Evolutionary conservation across 208 protist genomes (phyloP), one percentile per base, ranked within the genome.

Genomic region (Leishmania turanica): DNA sequence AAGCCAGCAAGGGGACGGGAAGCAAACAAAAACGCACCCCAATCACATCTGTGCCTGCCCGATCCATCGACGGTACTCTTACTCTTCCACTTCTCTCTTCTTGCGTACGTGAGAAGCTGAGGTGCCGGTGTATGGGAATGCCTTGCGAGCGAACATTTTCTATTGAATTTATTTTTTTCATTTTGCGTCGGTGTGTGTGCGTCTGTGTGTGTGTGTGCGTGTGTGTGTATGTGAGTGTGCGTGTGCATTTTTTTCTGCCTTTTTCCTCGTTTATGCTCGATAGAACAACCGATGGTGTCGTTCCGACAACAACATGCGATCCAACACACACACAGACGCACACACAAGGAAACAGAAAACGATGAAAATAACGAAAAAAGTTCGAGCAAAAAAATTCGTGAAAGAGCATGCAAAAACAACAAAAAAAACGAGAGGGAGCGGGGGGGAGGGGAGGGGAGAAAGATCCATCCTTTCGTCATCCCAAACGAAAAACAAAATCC

Each of bases 271-370:
- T 24, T 47, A 47, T 47, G 45, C 9, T 11, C 9, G 9, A 47
- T 47, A 47, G 45, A 47, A 13, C 7, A 13, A 47, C 7, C 0
- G 45, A 47, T 11, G 45, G 45, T 13, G 45, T 13, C 45, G 7
- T 47, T 13, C 74, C 15, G 1, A 54, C 17, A 19, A 21, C 51
- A 9, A 54, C 11, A 54, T 1, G 51, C 11, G 51, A 15, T 54
- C 19, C 66, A 45, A 37, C 37, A 37, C 37, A 37, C 37, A 37
- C 37, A 37, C 37, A 37, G 1, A 37, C 37, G 1, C 37, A 71
- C 74, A 51, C 62, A 79, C 40, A n/a, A 65, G 34, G 15, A 74
- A 11, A 84, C 13, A 73, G 19, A 78, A 27, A 47, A 56, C 9
- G 1, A 34, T 53, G 19, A 65, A 60, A 58, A 70, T 19, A n/a